Evolutionary conservation across 352 stramenopile genomes (phyloP).

Genomic region (Pythium volutum): DNA sequence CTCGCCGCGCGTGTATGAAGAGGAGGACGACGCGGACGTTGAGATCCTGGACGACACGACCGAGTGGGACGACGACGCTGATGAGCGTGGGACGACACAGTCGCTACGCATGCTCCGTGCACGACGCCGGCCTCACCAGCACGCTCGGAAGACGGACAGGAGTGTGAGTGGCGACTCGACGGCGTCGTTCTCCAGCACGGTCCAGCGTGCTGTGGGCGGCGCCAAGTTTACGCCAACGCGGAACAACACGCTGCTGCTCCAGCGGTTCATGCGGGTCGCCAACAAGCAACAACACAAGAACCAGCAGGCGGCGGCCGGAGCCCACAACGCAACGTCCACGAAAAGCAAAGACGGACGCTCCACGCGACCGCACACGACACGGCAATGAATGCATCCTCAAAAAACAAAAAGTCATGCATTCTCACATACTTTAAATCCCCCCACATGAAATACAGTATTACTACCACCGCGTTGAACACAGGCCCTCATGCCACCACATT

Average conservation of each 20-base stretch:
- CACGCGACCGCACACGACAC: conserved; percentile 13
- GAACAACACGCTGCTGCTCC: conserved; percentile 50
- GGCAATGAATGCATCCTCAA: not conserved
- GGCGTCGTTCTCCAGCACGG: conserved; percentile 23
- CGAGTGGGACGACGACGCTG: conserved; percentile 11
- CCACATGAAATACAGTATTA: not conserved
- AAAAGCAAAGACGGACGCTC: not conserved
- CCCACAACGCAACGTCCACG: not conserved
- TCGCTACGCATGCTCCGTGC: conserved; percentile 10
- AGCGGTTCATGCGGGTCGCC: conserved; percentile 42
- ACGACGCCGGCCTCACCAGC: not conserved
- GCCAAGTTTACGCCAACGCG: conserved; percentile 64
- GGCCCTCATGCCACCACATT: too few species aligned
- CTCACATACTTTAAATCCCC: too few species aligned
- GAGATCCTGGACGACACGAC: conserved; percentile 9
- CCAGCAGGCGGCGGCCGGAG: not conserved
- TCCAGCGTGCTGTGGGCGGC: conserved; percentile 26
- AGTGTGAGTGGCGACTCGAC: conserved; percentile 17
- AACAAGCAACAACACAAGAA: conserved; percentile 12
- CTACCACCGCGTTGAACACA: too few species aligned
- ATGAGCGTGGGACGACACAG: conserved; percentile 6
- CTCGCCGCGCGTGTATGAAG: not conserved
- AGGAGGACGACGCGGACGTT: conserved; percentile 3
- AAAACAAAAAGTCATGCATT: too few species aligned
- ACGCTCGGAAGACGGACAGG: not conserved